These are phyloP conservation scores for Trichocomaceae sp. DNA, from an alignment of 2,329 filamentous ascomycete genomes.

Conservation along the genomic window DNA sequence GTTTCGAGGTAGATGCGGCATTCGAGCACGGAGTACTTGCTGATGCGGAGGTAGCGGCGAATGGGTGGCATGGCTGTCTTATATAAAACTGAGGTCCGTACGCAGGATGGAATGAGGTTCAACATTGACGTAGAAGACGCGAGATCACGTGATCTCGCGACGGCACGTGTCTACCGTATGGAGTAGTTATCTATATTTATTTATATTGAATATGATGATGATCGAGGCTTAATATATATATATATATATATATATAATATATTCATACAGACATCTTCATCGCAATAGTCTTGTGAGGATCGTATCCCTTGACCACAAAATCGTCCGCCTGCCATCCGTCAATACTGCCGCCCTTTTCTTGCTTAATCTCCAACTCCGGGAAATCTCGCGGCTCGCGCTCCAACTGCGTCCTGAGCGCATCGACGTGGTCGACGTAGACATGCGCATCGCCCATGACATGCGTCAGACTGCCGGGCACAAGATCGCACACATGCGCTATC, in stretches of 20 bases:
- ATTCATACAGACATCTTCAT: conserved; percentile 92
- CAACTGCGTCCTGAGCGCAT: conserved; percentile 75
- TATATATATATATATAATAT: not conserved
- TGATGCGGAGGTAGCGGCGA: conserved; percentile 82
- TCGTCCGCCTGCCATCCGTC: conserved; percentile 89
- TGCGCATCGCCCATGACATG: conserved; percentile 99
- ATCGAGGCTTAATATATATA: not conserved
- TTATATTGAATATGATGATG: no score
- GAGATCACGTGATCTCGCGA: conserved; percentile 4
- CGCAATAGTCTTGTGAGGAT: conserved; percentile 81
- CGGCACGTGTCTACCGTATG: not conserved
- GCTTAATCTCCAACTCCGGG: conserved; percentile 66
- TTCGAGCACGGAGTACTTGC: conserved; percentile 90
- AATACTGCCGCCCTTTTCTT: conserved; percentile 64
- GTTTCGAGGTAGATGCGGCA: conserved; percentile 94
- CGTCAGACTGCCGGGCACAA: conserved; percentile 79
- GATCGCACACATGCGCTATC: conserved; percentile 77
- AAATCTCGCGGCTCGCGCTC: conserved; percentile 74
- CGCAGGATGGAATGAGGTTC: not conserved
- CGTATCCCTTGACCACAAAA: conserved; percentile 79
- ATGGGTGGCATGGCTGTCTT: conserved; percentile 66
- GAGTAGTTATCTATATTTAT: not conserved
- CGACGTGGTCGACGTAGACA: conserved; percentile 87
- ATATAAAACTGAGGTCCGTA: no score
- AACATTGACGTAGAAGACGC: no score